Percentiles rank a stretch among this genome's conserved stretches.
Evolutionary conservation across 768 basidiomycete genomes (phyloP).

Genomic region (Leccinum disarticulatum): DNA sequence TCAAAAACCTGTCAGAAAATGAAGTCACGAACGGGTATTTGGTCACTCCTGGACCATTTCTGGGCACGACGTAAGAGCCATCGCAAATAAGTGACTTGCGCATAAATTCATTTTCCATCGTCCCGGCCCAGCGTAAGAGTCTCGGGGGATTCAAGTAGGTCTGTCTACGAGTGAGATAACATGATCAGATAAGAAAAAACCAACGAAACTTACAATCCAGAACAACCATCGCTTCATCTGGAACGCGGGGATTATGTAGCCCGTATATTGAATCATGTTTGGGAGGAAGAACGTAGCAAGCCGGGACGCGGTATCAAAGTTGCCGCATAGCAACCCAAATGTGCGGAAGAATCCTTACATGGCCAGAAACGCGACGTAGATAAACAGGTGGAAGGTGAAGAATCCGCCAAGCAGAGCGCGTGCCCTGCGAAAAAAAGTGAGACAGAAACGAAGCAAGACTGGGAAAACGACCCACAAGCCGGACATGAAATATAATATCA

Average conservation of each 20-base stretch:
- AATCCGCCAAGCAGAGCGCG: constrained; percentile 41
- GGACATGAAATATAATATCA: constrained; percentile 70
- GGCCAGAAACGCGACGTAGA: constrained; percentile 60
- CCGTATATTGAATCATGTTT: constrained; percentile 73
- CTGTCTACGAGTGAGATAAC: constrained; percentile 26
- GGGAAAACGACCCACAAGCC: constrained; percentile 40
- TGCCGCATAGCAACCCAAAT: constrained; percentile 56
- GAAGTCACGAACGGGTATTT: constrained; percentile 58
- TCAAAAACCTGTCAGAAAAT: neutral
- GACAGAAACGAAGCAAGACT: constrained; percentile 17
- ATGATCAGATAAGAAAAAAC: neutral
- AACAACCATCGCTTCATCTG: constrained; percentile 82
- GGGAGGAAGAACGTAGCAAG: constrained; percentile 71
- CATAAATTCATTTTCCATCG: constrained; percentile 87
- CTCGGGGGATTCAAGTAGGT: constrained; percentile 76
- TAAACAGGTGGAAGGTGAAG: constrained; percentile 65
- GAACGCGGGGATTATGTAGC: constrained; percentile 65
- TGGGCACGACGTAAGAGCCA: constrained; percentile 62
- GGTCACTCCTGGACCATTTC: constrained; percentile 53
- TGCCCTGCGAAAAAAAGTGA: constrained; percentile 18
- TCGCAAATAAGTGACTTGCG: constrained; percentile 63
- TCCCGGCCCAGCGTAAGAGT: constrained; percentile 65
- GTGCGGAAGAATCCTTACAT: constrained; percentile 88
- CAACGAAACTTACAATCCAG: constrained; percentile 63
- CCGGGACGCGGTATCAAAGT: constrained; percentile 54